A percentile compares a stretch with the other conserved stretches of the same genome.
phyloP scores from a whole-genome alignment of 1,139 yeast genomes.

The Zygotorulaspora mrakii region DNA sequence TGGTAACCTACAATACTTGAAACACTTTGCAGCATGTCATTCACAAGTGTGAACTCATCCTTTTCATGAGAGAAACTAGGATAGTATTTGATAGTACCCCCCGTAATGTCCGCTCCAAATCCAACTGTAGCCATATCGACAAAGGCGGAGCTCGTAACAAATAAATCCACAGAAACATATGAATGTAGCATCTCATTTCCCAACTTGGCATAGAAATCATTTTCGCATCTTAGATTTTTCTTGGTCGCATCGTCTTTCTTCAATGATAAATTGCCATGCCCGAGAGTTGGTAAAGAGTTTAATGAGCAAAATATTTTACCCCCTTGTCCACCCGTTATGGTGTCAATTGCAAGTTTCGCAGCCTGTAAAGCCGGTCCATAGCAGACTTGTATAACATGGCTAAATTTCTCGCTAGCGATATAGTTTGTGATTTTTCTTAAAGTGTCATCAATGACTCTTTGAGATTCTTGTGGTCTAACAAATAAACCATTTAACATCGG shows the following conservation, averaged over 20 bases:
- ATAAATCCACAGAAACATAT: slow-evolving; percentile 74
- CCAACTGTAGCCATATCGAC: slow-evolving; percentile 77
- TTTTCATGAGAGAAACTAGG: slow-evolving; percentile 63
- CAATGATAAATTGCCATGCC: slow-evolving; percentile 70
- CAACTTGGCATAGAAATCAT: slow-evolving; percentile 58
- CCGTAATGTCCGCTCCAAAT: slow-evolving; percentile 61
- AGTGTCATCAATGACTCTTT: slow-evolving; percentile 61
- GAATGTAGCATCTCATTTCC: slow-evolving; percentile 54
- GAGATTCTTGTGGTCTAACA: slow-evolving; percentile 69
- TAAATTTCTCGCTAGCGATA: slow-evolving; percentile 41
- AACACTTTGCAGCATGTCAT: slow-evolving; percentile 53
- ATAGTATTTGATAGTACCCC: slow-evolving; percentile 68
- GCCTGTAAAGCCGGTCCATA: slow-evolving; percentile 76
- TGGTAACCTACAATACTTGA: slow-evolving; percentile 60
- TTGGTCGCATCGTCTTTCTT: slow-evolving; percentile 52
- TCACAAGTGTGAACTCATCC: slow-evolving; percentile 65
- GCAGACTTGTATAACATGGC: slow-evolving; percentile 63
- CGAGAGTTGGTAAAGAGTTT: slow-evolving; percentile 72
- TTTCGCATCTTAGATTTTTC: slow-evolving; percentile 60
- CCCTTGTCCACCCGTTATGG: slow-evolving; percentile 55
- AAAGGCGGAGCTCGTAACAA: slow-evolving; percentile 60
- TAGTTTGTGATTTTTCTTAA: slow-evolving; percentile 57
- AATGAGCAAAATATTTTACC: slow-evolving; percentile 76
- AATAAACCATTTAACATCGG: slow-evolving; percentile 79
- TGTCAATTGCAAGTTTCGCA: slow-evolving; percentile 60